These are phyloP conservation scores for Allium cepa DNA, from an alignment of 106 monocot species.

Conservation along the genomic window DNA sequence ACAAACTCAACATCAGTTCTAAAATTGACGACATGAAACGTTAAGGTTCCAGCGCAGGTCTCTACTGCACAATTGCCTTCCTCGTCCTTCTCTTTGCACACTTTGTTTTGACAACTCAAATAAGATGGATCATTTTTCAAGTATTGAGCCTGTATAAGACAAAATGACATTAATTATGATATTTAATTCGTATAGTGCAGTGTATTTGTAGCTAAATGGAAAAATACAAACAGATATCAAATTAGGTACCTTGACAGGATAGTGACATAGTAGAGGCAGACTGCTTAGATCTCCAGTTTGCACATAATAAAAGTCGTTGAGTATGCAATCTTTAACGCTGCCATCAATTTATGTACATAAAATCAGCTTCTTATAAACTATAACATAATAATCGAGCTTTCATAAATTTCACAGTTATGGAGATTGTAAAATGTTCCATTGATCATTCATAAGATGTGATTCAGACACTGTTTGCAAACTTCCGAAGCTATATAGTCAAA, in stretches of 20 bases:
- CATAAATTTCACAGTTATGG: no score
- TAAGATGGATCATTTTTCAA: conserved; percentile 54
- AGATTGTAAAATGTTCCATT: no score
- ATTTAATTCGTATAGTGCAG: neutral
- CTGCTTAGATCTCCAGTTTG: conserved; percentile 58
- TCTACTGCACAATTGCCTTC: conserved; percentile 15
- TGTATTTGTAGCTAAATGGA: neutral
- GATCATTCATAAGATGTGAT: no score
- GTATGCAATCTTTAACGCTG: conserved; percentile 42
- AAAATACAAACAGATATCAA: neutral
- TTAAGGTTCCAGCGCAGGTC: conserved; percentile 46
- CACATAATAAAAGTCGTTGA: conserved; percentile 26
- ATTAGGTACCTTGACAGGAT: conserved; percentile 63
- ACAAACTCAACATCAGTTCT: conserved; percentile 67
- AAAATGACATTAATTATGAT: neutral
- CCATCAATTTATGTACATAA: neutral
- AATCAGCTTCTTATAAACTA: no score
- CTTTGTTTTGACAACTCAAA: conserved; percentile 35
- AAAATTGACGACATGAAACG: conserved; percentile 65
- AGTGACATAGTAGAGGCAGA: conserved; percentile 75
- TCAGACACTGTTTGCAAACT: no score
- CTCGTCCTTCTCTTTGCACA: conserved; percentile 16
- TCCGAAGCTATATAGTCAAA: no score
- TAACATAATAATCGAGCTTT: no score
- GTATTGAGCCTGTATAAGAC: conserved; percentile 46